Percentiles rank a stretch among this genome's conserved stretches.
Evolutionary conservation across 768 basidiomycete species (phyloP).

Genomic region (Panellus pusillus): DNA sequence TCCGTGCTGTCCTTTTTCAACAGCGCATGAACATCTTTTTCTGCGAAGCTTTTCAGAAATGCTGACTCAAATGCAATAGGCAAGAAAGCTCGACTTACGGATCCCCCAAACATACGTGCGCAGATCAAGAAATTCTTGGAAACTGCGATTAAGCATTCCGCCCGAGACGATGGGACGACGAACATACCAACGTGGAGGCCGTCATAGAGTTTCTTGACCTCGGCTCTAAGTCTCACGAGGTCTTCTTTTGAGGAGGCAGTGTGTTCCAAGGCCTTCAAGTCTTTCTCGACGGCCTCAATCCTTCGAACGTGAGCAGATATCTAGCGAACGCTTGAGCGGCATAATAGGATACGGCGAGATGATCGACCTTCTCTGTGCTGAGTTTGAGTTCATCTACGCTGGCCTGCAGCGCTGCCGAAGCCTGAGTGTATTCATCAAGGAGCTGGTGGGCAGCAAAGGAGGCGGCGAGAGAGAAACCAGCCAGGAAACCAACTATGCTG

Average conservation of each 20-base stretch:
- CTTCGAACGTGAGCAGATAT: slow-evolving; percentile 80
- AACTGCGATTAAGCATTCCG: slow-evolving; percentile 1
- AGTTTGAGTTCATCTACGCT: slow-evolving; percentile 85
- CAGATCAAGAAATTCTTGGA: slow-evolving; percentile 75
- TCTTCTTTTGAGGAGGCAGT: slow-evolving; percentile 78
- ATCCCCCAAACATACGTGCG: slow-evolving; percentile 86
- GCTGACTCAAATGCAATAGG: no score
- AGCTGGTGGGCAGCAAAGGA: slow-evolving; percentile 85
- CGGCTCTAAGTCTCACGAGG: slow-evolving; percentile 67
- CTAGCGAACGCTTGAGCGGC: slow-evolving; percentile 35
- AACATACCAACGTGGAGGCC: slow-evolving; percentile 74
- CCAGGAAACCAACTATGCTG: slow-evolving; percentile 81
- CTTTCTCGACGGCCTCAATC: slow-evolving; percentile 89
- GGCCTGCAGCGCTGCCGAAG: slow-evolving; percentile 82
- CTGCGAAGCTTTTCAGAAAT: slow-evolving; percentile 36
- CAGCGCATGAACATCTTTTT: slow-evolving; percentile 77
- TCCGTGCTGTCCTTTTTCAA: slow-evolving; percentile 66
- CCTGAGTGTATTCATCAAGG: slow-evolving; percentile 86
- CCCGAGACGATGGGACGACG: not conserved
- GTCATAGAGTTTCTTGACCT: slow-evolving; percentile 86
- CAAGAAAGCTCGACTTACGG: slow-evolving; percentile 50
- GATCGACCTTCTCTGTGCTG: slow-evolving; percentile 74
- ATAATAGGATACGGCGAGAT: not conserved
- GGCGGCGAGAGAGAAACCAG: slow-evolving; percentile 89
- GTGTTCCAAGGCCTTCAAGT: slow-evolving; percentile 72